Conservation (phyloP, 495 filamentous ascomycete genomes). For the Darksidea phi region DNA sequence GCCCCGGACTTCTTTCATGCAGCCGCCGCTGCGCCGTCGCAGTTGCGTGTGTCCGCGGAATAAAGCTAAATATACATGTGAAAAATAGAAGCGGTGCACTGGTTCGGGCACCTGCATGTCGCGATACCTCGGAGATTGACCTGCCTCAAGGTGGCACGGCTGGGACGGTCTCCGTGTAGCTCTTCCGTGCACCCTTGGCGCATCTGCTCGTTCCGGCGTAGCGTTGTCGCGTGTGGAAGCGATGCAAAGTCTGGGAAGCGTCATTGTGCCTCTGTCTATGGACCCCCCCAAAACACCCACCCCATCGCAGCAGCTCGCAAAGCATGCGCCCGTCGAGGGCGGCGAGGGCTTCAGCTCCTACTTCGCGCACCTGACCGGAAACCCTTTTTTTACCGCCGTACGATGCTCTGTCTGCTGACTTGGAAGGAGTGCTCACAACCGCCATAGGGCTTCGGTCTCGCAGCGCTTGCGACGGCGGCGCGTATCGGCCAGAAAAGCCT, state of each 20-base stretch:
- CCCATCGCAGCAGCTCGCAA: constrained; percentile 21
- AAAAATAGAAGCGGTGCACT: no score
- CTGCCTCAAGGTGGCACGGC: constrained; percentile 2
- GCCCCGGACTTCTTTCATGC: not conserved
- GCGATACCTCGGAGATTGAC: not conserved
- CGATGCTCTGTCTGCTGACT: constrained; percentile 8
- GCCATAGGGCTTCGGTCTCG: constrained; percentile 74
- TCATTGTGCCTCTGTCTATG: constrained; percentile 12
- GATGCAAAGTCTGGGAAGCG: not conserved
- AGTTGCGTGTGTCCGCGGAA: not conserved
- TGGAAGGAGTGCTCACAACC: constrained; percentile 15
- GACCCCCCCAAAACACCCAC: constrained; percentile 28
- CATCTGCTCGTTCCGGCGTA: constrained; percentile 7
- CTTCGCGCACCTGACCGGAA: constrained; percentile 57
- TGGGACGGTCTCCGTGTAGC: constrained; percentile 2
- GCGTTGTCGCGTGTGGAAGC: not conserved
- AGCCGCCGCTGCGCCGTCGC: not conserved
- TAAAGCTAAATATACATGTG: not conserved
- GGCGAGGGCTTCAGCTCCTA: constrained; percentile 33
- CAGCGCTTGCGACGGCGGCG: constrained; percentile 74
- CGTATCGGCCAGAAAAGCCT: constrained; percentile 72
- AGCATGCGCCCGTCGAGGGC: constrained; percentile 16
- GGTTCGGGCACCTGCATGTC: no score
- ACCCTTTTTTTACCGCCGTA: constrained; percentile 71
- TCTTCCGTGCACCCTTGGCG: constrained; percentile 9